Evolutionary conservation across 495 filamentous ascomycete genomes (phyloP).

Genomic region (Aspergillus sclerotiicarbonarius): DNA sequence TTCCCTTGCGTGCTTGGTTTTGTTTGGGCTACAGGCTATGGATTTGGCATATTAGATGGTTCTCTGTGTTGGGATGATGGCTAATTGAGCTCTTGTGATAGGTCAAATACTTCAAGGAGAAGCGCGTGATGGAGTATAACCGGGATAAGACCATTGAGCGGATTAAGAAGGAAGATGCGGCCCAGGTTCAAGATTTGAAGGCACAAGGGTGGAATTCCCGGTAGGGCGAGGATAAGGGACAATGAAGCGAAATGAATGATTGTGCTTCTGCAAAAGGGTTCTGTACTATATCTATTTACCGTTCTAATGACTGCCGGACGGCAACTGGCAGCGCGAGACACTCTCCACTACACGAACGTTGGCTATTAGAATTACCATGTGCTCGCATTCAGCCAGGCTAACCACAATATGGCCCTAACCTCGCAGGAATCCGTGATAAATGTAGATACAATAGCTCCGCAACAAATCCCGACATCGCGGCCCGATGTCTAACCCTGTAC

Average conservation of each 20-base stretch:
- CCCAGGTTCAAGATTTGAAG: constrained; percentile 54
- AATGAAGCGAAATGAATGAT: neutral
- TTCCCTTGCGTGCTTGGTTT: no score
- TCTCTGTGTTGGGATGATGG: neutral
- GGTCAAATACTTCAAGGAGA: constrained; percentile 98
- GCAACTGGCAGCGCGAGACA: neutral
- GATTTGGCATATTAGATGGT: no score
- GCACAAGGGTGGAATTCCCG: constrained; percentile 36
- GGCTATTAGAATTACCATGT: neutral
- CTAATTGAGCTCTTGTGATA: constrained; percentile 35
- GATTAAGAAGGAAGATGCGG: constrained; percentile 75
- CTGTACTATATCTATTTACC: no score
- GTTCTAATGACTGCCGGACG: constrained; percentile 1
- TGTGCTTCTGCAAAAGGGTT: no score
- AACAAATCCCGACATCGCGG: neutral
- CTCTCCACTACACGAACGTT: constrained; percentile 1
- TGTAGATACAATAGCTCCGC: neutral
- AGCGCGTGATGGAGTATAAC: constrained; percentile 86
- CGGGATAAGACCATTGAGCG: constrained; percentile 75
- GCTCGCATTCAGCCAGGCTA: constrained; percentile 3
- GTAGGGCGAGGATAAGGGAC: constrained; percentile 13
- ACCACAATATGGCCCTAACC: neutral
- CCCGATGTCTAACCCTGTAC: neutral
- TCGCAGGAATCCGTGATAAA: neutral
- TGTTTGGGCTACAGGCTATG: no score